Base-by-base conservation (phyloP, 768 basidiomycete species). In the Lactarius hengduanensis region DNA sequence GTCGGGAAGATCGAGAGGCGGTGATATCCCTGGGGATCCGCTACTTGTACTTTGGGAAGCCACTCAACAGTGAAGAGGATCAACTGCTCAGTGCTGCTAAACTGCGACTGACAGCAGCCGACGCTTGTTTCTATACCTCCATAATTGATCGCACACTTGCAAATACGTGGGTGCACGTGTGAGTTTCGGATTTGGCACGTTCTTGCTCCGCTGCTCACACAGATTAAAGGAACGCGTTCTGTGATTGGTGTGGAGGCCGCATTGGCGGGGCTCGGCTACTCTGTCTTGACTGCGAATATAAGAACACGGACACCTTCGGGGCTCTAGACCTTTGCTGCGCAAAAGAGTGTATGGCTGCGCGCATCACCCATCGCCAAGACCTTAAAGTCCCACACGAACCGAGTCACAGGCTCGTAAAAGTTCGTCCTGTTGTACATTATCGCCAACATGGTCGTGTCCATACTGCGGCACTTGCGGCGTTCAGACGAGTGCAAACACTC, bases 271-370 rank as follows among this genome's bases (percentile, higher is more conserved):
- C 73, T 9, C 74, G 76, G 11, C 61, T 77, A 20, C 70, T 73
- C 50, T 78, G 77, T 43, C 68, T 78, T 20, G 71, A 75, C 45
- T 78, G 77, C 41, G 70, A 70, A 47, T 53, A 66, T 8, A 59
- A 68, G n/a, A n/a, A 15, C 11, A 47, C 32, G 1, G 9, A n/a
- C 7, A 26, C 36, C 2, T 32, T 64, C 8, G 67, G 70, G n/a
- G 74, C 73, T 7, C 59, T 77, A 20, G 75, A 78, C 66, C 71
- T 77, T 38, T 77, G 76, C 67, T 70, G 71, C 26, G 41, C 66
- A 4, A 71, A 71, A 1, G 69, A 59, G 4, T 78, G 77, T 58
- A 54, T 74, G 20, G 32, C 40, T 3, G 54, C 63, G 2, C 62
- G 65, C 11, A 43, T 75, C 26, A 65, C 61, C 36, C 47, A 41